Base-by-base conservation (phyloP, 2,329 filamentous ascomycete genomes). In the Fusarium newnesense region DNA sequence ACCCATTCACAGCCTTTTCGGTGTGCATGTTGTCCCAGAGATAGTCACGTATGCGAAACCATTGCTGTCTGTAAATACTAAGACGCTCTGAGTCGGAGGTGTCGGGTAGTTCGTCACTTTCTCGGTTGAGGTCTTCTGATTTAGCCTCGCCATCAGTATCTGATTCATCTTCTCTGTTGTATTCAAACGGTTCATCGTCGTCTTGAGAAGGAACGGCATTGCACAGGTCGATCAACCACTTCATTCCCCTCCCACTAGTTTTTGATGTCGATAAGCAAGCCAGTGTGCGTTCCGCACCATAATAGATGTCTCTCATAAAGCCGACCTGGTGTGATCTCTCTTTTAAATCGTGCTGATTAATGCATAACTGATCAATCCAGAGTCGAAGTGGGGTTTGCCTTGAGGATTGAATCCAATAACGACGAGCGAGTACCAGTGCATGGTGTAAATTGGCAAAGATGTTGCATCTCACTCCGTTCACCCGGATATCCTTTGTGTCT, bases 261-360 rank as follows among this genome's bases (percentile, higher is more conserved):
- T 19, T 1, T 19, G 16, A 0, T 2, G 49, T 52, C 0, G 49
- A 53, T 21, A 53, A 4, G 12, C 49, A 53, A 8, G 49, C 49
- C 1, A 53, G 2, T 0, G 49, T 53, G 0, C 13, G 49, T 21
- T 53, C 32, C 0, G 49, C 49, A 0, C 0, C 2, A 3, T 28
- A 7, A 0, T 53, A 53, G 0, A 53, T 37, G 0, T 37, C 7
- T 0, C 24, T 53, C 49, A 53, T 53, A 19, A 53, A 53, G 12
- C 32, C 49, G 0, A 53, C 49, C 2, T 53, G 49, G 1, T 53
- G 32, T 2, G 49, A 53, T 0, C 49, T 16, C 7, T 37, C 49
- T 0, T 0, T 37, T 0, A 53, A 2, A 1, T 53, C 32, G 0
- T 28, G 49, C 5, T 53, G 49, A 12, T 53, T 53, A 9, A 37